phyloP scores from a whole-genome alignment of 2,329 filamentous ascomycete genomes.

The Penicillium sp. region DNA sequence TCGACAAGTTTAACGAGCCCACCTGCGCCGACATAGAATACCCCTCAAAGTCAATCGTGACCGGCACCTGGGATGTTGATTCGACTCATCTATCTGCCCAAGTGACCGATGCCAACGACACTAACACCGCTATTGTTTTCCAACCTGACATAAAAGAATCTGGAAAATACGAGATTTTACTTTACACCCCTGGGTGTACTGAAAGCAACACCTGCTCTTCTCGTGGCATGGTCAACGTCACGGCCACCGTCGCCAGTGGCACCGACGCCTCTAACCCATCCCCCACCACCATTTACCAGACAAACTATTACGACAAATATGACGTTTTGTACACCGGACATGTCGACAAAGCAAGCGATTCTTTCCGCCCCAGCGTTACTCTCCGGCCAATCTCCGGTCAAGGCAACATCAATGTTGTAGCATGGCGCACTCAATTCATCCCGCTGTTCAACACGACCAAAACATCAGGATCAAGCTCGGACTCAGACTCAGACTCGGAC shows the following conservation, averaged over 20 bases:
- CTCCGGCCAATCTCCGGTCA: slow-evolving; percentile 66
- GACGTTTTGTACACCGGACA: slow-evolving; percentile 86
- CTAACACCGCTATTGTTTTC: slow-evolving; percentile 65
- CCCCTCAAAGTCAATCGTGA: slow-evolving; percentile 65
- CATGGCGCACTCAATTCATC: slow-evolving; percentile 79
- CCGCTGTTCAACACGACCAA: slow-evolving; percentile 51
- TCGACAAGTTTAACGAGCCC: slow-evolving; percentile 86
- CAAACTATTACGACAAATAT: slow-evolving; percentile 95
- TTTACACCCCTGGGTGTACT: slow-evolving; percentile 90
- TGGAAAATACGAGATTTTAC: slow-evolving; percentile 84
- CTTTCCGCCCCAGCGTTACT: slow-evolving; percentile 79
- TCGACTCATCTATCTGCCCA: slow-evolving; percentile 75
- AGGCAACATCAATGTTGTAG: slow-evolving; percentile 73
- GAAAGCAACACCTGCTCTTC: slow-evolving; percentile 73
- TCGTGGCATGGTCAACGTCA: slow-evolving; percentile 80
- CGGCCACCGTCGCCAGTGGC: slow-evolving; percentile 69
- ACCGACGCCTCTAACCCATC: slow-evolving; percentile 50
- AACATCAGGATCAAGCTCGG: background rate
- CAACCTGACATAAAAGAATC: slow-evolving; percentile 80
- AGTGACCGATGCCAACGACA: slow-evolving; percentile 57
- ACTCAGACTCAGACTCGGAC: background rate
- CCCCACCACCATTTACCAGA: slow-evolving; percentile 72
- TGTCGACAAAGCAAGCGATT: slow-evolving; percentile 70
- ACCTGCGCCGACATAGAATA: slow-evolving; percentile 66
- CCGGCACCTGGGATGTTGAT: slow-evolving; percentile 71